Evolutionary conservation across 192 early-diverging fungal genomes (phyloP), one percentile per base, ranked within the genome.

Genomic region (Coemansia sp.): DNA sequence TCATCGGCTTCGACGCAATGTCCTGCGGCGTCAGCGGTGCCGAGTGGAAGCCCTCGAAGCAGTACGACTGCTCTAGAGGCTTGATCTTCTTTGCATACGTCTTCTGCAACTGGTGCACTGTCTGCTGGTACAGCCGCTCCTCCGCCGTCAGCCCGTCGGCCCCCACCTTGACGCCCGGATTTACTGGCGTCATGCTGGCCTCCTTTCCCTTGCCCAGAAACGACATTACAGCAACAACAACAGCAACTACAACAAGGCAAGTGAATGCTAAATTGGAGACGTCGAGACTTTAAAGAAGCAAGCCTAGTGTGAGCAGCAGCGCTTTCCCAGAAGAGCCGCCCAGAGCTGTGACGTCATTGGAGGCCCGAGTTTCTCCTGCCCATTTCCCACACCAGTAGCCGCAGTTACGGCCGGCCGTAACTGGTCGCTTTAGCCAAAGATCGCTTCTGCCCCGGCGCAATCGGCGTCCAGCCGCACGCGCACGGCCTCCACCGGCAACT

Each of bases 1-100:
- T 82, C 74, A 92, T 91, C 3, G 91, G 91, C 59, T 90, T 89
- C 11, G 90, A 85, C 44, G 78, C 81, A 39, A 92, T 86, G 50
- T 92, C 89, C 35, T 81, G 79, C 57, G 87, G 78, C 7, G 88
- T 85, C 51, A 90, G 58, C 7, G 88, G 85, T 22, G 83, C 73
- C 39, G 88, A 87, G 59, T 89, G 84, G 53, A 90, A 88, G 9
- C 82, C 82, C 67, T 87, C 85, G 64, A 87, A 89, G 61, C 81
- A 83, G 57, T 85, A 87, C 5, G 78, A 76, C 36, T 78, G 74
- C 58, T 89, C 86, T 20, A 87, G 40, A 2, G 82, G 81, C 56
- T 79, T 80, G 52, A 89, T 87, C 61, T 87, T 89, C 29, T 78
- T 74, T 10, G 70, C 67, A 47, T 85, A 85, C 20, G 81, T 79